Base-by-base conservation (phyloP, 108 stramenopile species). In the Nitzschia putrida region DNA sequence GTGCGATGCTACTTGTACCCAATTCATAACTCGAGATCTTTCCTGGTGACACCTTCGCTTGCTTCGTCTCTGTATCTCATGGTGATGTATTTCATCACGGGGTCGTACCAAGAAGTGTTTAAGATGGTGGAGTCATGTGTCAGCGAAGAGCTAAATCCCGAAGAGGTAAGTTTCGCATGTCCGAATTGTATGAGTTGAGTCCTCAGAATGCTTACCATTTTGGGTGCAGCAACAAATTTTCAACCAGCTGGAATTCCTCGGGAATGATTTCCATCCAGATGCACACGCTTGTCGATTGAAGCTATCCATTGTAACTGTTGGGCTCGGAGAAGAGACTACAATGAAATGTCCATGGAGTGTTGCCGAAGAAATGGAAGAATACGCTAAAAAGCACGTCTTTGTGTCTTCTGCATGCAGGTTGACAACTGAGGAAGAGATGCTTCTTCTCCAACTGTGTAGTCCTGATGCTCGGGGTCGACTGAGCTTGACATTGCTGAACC, bases 61-160 rank as follows among this genome's bases (percentile, higher is more conserved):
- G 95, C 96, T 14, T 95, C 96, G 16, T 95, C 97, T n/a, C 86
- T 99, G 63, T 98, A 98, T 71, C 80, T 99, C 57, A 93, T 99
- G 81, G 83, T 97, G 53, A 90, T 97, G 83, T 89, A 90, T 61
- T 96, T 98, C 79, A 96, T 99, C 38, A 94, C 98, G 0, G 91
- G 97, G n/a, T 85, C 94, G 29, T 99, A 99, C 76, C 89, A 68
- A 39, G 88, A 97, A 63, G 97, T 96, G 7, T 98, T 87, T 72
- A 88, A 92, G 63, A 94, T 98, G 93, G 93, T 98, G 18, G 97
- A 97, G 50, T 87, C 91, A 47, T 99, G 99, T 72, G 97, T 98
- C 38, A 95, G 92, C 65, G 99, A 99, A 66, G 88, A 95, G 44
- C 83, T 97, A 7, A 88, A 80, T 23, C 79, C 85, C 16, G 97